Evolutionary conservation across 805 yeast genomes (phyloP).

Genomic region (Kodamaea leandrae): DNA sequence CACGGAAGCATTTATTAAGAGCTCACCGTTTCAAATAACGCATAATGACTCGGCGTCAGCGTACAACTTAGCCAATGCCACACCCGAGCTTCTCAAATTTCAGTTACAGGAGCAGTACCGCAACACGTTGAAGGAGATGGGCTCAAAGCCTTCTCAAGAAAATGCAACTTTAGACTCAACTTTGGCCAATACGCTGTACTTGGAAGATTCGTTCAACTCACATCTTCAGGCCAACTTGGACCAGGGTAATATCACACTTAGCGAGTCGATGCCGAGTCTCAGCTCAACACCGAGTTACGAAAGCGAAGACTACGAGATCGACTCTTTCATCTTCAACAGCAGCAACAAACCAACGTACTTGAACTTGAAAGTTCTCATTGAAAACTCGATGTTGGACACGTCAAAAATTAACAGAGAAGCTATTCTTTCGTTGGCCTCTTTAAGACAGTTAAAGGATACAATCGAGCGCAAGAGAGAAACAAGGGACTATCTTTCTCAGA

Average conservation of each 20-base stretch:
- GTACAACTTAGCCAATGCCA: slow-evolving; percentile 38
- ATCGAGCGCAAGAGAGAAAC: slow-evolving; percentile 31
- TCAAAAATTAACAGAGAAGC: slow-evolving; percentile 34
- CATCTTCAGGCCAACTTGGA: slow-evolving; percentile 34
- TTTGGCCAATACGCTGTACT: slow-evolving; percentile 20
- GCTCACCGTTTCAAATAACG: slow-evolving; percentile 35
- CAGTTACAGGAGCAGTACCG: slow-evolving; percentile 43
- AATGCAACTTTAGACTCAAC: neutral
- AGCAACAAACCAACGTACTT: slow-evolving; percentile 30
- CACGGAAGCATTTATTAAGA: slow-evolving; percentile 33
- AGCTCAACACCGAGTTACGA: slow-evolving; percentile 20
- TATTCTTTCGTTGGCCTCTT: slow-evolving; percentile 28
- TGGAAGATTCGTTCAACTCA: slow-evolving; percentile 31
- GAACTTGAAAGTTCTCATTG: slow-evolving; percentile 43
- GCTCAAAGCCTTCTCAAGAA: slow-evolving; percentile 2
- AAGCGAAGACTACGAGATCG: slow-evolving; percentile 19
- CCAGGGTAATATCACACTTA: slow-evolving; percentile 20
- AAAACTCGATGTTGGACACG: slow-evolving; percentile 42
- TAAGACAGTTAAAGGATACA: slow-evolving; percentile 26
- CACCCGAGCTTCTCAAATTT: slow-evolving; percentile 42
- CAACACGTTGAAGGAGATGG: slow-evolving; percentile 17
- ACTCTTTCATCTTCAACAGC: slow-evolving; percentile 14
- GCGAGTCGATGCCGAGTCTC: slow-evolving; percentile 13
- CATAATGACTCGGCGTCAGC: slow-evolving; percentile 22
- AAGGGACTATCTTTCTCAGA: slow-evolving; percentile 29